Conservation (phyloP, 2,329 filamentous ascomycete genomes). For the Colletotrichum chlorophyti region DNA sequence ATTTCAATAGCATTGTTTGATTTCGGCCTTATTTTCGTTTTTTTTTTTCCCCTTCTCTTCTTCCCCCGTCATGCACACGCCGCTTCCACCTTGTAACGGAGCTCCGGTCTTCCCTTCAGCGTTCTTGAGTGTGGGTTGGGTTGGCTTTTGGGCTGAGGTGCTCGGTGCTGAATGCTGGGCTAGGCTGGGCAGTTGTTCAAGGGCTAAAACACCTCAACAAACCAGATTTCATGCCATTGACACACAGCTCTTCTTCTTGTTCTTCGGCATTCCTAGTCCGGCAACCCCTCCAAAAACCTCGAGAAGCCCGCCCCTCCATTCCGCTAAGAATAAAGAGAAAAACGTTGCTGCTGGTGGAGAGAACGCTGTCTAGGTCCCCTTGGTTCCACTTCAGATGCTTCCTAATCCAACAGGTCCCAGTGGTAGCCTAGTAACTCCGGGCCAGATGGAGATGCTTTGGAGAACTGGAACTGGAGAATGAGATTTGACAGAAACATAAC, state of each 20-base stretch:
- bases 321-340: not conserved
- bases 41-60: slow-evolving; percentile 1
- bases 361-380: too few species aligned
- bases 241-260: slow-evolving; percentile 1
- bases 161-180: too few species aligned
- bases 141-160: too few species aligned
- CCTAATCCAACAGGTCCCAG: too few species aligned
- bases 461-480: too few species aligned
- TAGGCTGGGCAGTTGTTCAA: slow-evolving; percentile 9
- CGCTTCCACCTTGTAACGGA: not conserved
- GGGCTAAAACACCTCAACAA: slow-evolving; percentile 29
- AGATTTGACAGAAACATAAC: too few species aligned
- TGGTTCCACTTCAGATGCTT: slow-evolving; percentile 13
- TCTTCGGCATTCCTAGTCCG: not conserved
- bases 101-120: not conserved
- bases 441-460: too few species aligned
- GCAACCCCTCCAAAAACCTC: not conserved
- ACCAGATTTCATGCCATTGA: slow-evolving; percentile 14
- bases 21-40: slow-evolving; percentile 8
- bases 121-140: too few species aligned
- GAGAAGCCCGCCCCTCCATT: not conserved
- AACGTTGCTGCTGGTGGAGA: slow-evolving; percentile 8
- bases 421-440: not conserved
- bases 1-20: slow-evolving; percentile 12
- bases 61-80: not conserved